These are phyloP conservation scores for Solanum okadae DNA, from an alignment of 257 asterid species.

Conservation along the genomic window DNA sequence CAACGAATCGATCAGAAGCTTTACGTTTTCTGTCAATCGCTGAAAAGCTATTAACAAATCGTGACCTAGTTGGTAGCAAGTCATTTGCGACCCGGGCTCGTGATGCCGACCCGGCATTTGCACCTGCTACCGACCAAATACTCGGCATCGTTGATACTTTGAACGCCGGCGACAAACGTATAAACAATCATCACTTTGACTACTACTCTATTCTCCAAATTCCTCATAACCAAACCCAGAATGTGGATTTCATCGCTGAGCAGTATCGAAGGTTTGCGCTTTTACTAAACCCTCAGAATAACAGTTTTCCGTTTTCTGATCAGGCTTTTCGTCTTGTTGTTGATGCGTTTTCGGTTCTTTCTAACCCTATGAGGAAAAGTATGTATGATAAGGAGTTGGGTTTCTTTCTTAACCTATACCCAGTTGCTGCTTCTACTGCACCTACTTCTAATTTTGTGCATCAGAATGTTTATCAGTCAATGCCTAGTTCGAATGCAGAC, in stretches of 20 bases:
- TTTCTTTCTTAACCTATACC: conserved; percentile 13
- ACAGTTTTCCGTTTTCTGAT: conserved; percentile 69
- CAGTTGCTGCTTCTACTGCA: neutral
- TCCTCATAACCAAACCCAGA: conserved; percentile 46
- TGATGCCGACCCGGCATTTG: conserved; percentile 70
- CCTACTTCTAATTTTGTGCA: neutral
- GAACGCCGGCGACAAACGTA: conserved; percentile 59
- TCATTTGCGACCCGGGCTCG: conserved; percentile 87
- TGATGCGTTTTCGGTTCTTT: conserved; percentile 69
- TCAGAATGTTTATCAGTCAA: neutral
- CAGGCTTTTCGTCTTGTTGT: conserved; percentile 67
- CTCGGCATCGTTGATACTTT: conserved; percentile 80
- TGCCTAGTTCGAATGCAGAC: neutral
- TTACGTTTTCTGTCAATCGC: conserved; percentile 70
- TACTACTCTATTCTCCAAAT: conserved; percentile 76
- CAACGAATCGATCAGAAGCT: conserved; percentile 54
- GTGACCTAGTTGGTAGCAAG: conserved; percentile 77
- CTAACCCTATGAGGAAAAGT: conserved; percentile 54
- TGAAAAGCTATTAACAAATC: conserved; percentile 71
- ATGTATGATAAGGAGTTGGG: conserved; percentile 61
- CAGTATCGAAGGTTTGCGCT: conserved; percentile 58
- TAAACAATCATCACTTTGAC: conserved; percentile 47
- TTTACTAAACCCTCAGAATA: conserved; percentile 57
- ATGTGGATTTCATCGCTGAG: conserved; percentile 40
- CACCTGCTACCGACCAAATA: conserved; percentile 62